Evolutionary conservation across 345 rosid species (phyloP).

Genomic region (Aquilaria malaccensis): DNA sequence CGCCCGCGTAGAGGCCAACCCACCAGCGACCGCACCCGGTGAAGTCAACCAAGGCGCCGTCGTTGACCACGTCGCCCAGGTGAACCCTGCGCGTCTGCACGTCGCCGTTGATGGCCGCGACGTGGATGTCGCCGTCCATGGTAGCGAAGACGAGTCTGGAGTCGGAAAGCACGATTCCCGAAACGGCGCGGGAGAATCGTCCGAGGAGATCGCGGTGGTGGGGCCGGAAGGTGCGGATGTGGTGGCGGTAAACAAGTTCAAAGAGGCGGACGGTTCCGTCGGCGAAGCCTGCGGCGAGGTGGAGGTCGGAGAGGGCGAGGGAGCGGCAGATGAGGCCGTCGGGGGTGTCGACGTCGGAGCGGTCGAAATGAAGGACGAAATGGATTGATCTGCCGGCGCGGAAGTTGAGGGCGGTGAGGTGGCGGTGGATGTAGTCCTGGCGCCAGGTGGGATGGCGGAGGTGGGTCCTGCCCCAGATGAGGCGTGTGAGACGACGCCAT

Average conservation of each 20-base stretch:
- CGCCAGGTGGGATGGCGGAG: constrained; percentile 55
- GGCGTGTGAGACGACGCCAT: constrained; percentile 55
- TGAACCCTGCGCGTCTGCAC: constrained; percentile 41
- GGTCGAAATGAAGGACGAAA: constrained; percentile 50
- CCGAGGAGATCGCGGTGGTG: constrained; percentile 57
- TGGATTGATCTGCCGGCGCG: constrained; percentile 28
- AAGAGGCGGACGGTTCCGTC: constrained; percentile 87
- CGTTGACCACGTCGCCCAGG: constrained; percentile 45
- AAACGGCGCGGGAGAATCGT: constrained; percentile 62
- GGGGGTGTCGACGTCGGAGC: constrained; percentile 41
- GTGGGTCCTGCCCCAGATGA: constrained; percentile 51
- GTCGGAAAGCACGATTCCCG: constrained; percentile 51
- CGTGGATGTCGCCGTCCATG: constrained; percentile 72
- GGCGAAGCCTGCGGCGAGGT: constrained; percentile 79
- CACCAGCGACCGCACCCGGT: constrained; percentile 70
- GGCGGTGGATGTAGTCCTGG: constrained; percentile 55
- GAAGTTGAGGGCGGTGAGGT: constrained; percentile 64
- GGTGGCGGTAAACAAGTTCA: constrained; percentile 43
- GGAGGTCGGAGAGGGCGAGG: constrained; percentile 63
- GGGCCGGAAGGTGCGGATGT: constrained; percentile 55
- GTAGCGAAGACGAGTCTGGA: constrained; percentile 57
- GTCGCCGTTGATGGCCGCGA: constrained; percentile 32
- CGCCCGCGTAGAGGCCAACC: constrained; percentile 92
- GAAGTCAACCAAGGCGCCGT: constrained; percentile 81
- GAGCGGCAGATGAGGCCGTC: constrained; percentile 70